These are phyloP conservation scores for Cystobasidium slooffiae DNA, from an alignment of 1,284 basidiomycete species.

Conservation along the genomic window DNA sequence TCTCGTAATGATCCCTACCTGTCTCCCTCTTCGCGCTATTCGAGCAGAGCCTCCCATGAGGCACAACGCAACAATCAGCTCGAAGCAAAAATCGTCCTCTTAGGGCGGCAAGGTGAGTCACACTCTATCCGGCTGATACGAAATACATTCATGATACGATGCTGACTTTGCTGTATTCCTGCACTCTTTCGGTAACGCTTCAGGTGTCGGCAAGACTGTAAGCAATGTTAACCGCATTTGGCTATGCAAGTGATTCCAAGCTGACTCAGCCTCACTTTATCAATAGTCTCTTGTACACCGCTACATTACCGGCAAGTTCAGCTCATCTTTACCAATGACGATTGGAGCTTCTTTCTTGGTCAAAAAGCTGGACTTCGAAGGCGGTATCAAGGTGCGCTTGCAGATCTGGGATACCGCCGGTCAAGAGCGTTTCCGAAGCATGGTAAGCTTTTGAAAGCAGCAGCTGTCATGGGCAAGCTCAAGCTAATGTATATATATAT, in stretches of 20 bases:
- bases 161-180: not conserved
- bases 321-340: conserved; percentile 80
- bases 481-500: conserved; percentile 30
- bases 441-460: conserved; percentile 65
- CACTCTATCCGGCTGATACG: too few relatives aligned
- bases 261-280: conserved; percentile 68
- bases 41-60: conserved; percentile 24
- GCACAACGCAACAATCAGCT: conserved; percentile 56
- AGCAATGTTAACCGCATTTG: conserved; percentile 17
- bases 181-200: conserved; percentile 2
- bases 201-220: conserved; percentile 45
- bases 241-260: conserved; percentile 31
- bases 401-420: conserved; percentile 93
- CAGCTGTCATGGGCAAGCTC: too few relatives aligned
- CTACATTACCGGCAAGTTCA: conserved; percentile 88
- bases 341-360: conserved; percentile 94
- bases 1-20: conserved; percentile 17
- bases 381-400: conserved; percentile 74
- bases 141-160: not conserved
- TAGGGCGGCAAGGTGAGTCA: conserved; percentile 83
- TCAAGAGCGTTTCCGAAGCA: conserved; percentile 93
- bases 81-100: conserved; percentile 95
- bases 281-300: conserved; percentile 92
- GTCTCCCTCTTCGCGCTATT: conserved; percentile 18
- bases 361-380: conserved; percentile 88